Evolutionary conservation across 23 red algal species (phyloP), one percentile per base, ranked within the genome.

Genomic region (Gracilaria vermiculophylla): DNA sequence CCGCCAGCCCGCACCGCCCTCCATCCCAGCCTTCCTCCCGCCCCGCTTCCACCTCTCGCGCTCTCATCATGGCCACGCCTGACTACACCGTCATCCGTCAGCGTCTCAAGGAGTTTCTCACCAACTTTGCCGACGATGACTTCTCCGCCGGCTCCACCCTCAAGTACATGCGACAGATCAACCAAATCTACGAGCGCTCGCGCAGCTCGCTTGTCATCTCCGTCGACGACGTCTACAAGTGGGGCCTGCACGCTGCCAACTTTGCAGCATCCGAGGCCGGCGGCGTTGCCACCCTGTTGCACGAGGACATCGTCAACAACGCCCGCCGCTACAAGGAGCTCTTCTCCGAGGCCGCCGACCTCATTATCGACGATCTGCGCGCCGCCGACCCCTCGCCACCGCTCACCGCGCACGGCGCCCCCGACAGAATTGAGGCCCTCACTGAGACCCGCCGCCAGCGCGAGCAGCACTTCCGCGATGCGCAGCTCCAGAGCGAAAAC

Each of bases 281-380:
- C 29, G 62, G 79, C 57, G 78, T 74, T 14, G 81, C 83, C 25
- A 79, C 92, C 23, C 45, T 82, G 49, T 62, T 96, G 55, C 85
- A 88, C 29, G 73, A 83, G 34, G 90, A 88, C 43, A 86, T 97
- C 41, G 69, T 85, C 13, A 14, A 35, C 49, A 99, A 99, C 67
- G 92, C 93, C 45, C 69, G 81, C 25, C 89, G 97, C 12, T 99
- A 82, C 82, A 53, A 79, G 14, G 88, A 99, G 48, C 41, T 99
- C 23, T 85, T 95, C 75, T 91, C 97, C 21, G 90, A 86, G 48
- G 97, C 97, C 16, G 97, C 92, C 51, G 97, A 99, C 32, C 91
- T 89, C 48, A 75, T 99, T 21, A 64, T 99, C 12, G 93, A 69
- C 4, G 55, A 72, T 3, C 23, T 94, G 39, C 78, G 90, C 32